phyloP scores from a whole-genome alignment of 2,329 filamentous ascomycete genomes.

The Sporothrix mexicana region DNA sequence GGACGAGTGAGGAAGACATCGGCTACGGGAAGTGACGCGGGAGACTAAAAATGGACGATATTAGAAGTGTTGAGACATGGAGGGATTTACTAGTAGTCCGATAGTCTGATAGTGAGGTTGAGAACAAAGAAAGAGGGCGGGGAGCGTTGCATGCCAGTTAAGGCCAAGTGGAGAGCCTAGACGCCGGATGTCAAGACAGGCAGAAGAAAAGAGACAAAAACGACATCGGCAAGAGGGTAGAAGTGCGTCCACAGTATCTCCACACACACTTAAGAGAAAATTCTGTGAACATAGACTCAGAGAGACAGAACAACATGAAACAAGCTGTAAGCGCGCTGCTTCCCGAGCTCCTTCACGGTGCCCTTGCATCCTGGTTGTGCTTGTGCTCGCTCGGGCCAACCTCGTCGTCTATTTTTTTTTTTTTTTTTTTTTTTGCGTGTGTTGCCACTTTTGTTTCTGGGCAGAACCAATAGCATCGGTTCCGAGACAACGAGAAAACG shows the following conservation, averaged over 20 bases:
- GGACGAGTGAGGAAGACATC: background rate
- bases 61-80: background rate
- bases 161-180: slow-evolving; percentile 12
- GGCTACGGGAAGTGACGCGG: slow-evolving; percentile 1
- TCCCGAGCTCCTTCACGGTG: background rate
- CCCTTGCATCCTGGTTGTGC: background rate
- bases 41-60: background rate
- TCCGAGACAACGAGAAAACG: background rate
- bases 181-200: background rate
- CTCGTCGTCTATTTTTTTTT: slow-evolving; percentile 15
- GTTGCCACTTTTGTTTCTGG: too few species aligned
- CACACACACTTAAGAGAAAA: too few species aligned
- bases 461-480: background rate
- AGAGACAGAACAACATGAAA: slow-evolving; percentile 30
- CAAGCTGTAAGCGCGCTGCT: slow-evolving; percentile 37
- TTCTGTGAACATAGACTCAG: background rate
- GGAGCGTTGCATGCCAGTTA: slow-evolving; percentile 13
- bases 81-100: background rate
- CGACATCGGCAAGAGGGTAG: too few species aligned
- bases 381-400: slow-evolving; percentile 1
- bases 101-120: background rate
- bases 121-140: slow-evolving; percentile 15
- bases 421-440: background rate
- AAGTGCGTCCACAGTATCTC: too few species aligned
- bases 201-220: background rate